Percentiles rank a stretch among this genome's conserved stretches.
phyloP scores from a whole-genome alignment of 345 rosid genomes.

The Eutrema heterophyllum region DNA sequence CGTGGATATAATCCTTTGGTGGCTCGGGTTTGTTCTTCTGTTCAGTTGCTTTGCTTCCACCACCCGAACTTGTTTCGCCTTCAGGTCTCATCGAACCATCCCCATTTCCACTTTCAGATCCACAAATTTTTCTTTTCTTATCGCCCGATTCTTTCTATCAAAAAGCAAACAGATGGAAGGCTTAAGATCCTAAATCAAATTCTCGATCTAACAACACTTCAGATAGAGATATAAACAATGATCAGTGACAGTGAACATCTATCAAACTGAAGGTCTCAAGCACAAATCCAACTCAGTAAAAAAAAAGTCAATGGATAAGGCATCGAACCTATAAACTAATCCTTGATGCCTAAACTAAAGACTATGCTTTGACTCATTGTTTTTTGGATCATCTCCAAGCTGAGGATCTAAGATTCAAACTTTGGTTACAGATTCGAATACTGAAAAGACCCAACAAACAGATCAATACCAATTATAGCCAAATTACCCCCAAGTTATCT shows the following conservation, averaged over 20 bases:
- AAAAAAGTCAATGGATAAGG: slow-evolving; percentile 26
- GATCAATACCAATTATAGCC: neutral
- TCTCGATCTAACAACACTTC: neutral
- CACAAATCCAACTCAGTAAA: slow-evolving; percentile 12
- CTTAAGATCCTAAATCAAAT: slow-evolving; percentile 6
- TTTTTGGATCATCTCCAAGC: neutral
- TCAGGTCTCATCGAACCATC: slow-evolving; percentile 48
- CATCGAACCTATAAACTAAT: slow-evolving; percentile 17
- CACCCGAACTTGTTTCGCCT: slow-evolving; percentile 60
- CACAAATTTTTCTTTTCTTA: slow-evolving; percentile 46
- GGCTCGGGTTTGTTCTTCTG: slow-evolving; percentile 61
- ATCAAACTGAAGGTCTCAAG: neutral
- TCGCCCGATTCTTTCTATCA: slow-evolving; percentile 56
- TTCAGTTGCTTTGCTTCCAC: slow-evolving; percentile 41
- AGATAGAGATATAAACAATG: neutral
- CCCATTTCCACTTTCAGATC: slow-evolving; percentile 44
- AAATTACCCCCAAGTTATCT: neutral
- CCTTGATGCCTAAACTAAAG: slow-evolving; percentile 4
- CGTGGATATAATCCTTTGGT: slow-evolving; percentile 91
- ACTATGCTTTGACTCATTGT: neutral
- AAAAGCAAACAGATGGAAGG: neutral
- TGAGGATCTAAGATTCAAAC: slow-evolving; percentile 18
- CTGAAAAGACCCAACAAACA: neutral
- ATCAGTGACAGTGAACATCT: neutral
- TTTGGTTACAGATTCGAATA: slow-evolving; percentile 12